Percentiles rank a stretch among this genome's conserved stretches.
These are phyloP conservation scores for Botryotinia globosa DNA, from an alignment of 2,329 filamentous ascomycete species.

Conservation along the genomic window DNA sequence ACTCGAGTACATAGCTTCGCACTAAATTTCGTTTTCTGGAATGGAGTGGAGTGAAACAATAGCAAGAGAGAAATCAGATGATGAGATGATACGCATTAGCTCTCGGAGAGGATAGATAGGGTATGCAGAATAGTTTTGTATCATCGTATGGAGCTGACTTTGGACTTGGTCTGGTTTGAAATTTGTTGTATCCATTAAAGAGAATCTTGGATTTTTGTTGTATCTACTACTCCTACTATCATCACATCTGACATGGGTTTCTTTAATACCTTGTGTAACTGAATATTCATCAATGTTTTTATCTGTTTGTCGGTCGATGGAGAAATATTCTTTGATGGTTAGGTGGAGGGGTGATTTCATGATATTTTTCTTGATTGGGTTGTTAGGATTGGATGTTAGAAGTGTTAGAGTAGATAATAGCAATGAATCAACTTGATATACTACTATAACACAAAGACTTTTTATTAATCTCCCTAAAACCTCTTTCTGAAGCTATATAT, in stretches of 20 bases:
- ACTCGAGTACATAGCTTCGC: background rate
- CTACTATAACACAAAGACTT: too few species aligned
- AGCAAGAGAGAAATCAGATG: background rate
- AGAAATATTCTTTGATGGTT: background rate
- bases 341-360: background rate
- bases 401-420: too few species aligned
- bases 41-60: too few species aligned
- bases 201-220: background rate
- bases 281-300: background rate
- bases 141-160: background rate
- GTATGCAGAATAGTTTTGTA: background rate
- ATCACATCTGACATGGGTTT: accelerated
- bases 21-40: too few species aligned
- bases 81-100: background rate
- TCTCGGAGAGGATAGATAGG: background rate
- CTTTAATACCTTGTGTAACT: accelerated
- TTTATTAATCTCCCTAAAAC: too few species aligned
- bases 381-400: too few species aligned
- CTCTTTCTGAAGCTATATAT: too few species aligned
- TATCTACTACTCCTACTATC: background rate
- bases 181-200: too few species aligned
- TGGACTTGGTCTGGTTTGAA: too few species aligned
- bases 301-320: background rate
- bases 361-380: too few species aligned
- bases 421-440: too few species aligned